Base-by-base conservation (phyloP, 441 rosid species). In the Adansonia rubrostipa region DNA sequence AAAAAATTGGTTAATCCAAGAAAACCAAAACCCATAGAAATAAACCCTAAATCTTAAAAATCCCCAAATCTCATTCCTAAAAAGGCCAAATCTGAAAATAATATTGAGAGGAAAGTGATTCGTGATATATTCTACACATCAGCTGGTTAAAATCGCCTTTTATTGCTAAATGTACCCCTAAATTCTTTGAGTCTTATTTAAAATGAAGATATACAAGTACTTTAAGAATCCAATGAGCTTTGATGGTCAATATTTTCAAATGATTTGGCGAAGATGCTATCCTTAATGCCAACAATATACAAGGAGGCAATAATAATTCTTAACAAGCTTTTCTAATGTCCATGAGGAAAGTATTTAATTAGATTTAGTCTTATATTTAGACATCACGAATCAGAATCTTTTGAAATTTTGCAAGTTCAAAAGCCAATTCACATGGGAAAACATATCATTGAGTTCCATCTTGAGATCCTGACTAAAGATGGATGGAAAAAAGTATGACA, bases 391-490 rank as follows among this genome's bases (percentile, higher is more conserved):
- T 14, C 81, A 14, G 86, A 87, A 6, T 83, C 87, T 53, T 96
- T 96, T 88, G 92, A 93, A 50, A 90, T 94, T 62, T 71, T 96
- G 78, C 90, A 84, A 81, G 82, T 92, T 75, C 89, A 83, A 81
- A 98, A 96, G 86, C 97, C 97, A 2, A 90, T 96, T 77, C 96
- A 96, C 24, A 89, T 96, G 92, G 99, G 99, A 70, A 97, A 96
- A 81, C 86, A 97, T 54, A 63, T 96, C 3, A 82, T 78, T 0
- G 65, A 78, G 44, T 96, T 91, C 86, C 92, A 91, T 84, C 75
- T 96, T 1, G 91, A 90, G 80, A 66, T 78, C 73, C 45, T 45
- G 22, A 82, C 71, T 54, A 64, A 64, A 10, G 80, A 72, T 15
- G 87, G 89, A 10, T 96, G 98, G 99, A 86, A 71, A 79, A 81